phyloP scores from a whole-genome alignment of 495 filamentous ascomycete species.

The Annulohypoxylon nitens region DNA sequence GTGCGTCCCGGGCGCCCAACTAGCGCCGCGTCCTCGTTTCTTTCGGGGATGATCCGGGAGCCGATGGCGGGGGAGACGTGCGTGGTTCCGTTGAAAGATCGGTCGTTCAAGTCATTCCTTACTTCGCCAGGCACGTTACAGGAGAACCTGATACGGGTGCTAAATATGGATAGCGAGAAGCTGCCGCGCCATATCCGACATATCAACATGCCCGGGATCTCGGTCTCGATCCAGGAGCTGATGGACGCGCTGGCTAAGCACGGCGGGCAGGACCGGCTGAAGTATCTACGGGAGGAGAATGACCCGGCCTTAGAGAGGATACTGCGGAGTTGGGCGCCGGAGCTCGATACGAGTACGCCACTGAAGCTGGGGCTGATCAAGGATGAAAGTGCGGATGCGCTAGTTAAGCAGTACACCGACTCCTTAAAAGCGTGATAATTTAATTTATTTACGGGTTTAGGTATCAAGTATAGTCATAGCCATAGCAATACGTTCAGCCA shows the following conservation, averaged over 20 bases:
- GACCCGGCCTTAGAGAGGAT: conserved; percentile 77
- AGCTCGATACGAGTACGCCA: conserved; percentile 72
- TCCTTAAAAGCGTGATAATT: conserved; percentile 48
- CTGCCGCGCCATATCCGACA: conserved; percentile 70
- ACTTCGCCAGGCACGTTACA: conserved; percentile 75
- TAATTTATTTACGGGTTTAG: background rate
- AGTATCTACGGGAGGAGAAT: conserved; percentile 73
- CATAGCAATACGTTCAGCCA: background rate
- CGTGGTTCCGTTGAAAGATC: conserved; percentile 70
- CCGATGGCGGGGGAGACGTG: conserved; percentile 72
- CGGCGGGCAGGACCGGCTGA: conserved; percentile 75
- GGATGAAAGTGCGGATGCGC: conserved; percentile 70
- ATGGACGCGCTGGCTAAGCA: conserved; percentile 77
- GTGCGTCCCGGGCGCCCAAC: conserved; percentile 81
- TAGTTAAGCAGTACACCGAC: conserved; percentile 64
- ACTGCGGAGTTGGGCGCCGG: conserved; percentile 78
- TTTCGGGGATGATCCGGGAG: conserved; percentile 73
- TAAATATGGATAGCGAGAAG: conserved; percentile 66
- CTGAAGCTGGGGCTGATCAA: conserved; percentile 70
- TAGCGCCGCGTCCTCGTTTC: conserved; percentile 79
- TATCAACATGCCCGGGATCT: conserved; percentile 80
- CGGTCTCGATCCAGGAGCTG: conserved; percentile 79
- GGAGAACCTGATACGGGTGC: conserved; percentile 76
- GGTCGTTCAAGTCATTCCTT: conserved; percentile 73
- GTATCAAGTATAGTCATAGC: background rate